Conservation (phyloP, 306 rosid genomes). For the Casuarina glauca region DNA sequence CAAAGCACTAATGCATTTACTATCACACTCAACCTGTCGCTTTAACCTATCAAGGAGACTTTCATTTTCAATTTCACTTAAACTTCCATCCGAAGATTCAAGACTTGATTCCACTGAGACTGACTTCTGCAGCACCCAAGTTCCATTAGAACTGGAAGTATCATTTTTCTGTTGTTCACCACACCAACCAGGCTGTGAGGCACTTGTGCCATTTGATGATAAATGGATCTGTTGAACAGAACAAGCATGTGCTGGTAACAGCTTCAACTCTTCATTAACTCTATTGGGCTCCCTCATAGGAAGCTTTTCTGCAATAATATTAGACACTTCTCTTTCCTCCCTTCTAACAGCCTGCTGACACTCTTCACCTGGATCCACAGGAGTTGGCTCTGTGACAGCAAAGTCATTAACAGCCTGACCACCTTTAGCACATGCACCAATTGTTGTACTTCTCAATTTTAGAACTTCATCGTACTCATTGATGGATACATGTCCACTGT, state of each 20-base stretch:
- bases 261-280: slow-evolving; percentile 41
- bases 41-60: slow-evolving; percentile 43
- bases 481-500: slow-evolving; percentile 27
- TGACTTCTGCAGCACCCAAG: slow-evolving; percentile 38
- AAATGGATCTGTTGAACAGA: slow-evolving; percentile 26
- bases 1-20: slow-evolving; percentile 51
- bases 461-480: slow-evolving; percentile 28
- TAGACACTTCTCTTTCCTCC: slow-evolving; percentile 37
- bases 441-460: slow-evolving; percentile 25
- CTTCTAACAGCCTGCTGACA: slow-evolving; percentile 18
- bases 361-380: slow-evolving; percentile 26
- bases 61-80: slow-evolving; percentile 75
- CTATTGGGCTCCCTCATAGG: slow-evolving; percentile 28
- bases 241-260: slow-evolving; percentile 17
- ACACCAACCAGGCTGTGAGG: slow-evolving; percentile 10
- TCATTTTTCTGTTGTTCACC: slow-evolving; percentile 37
- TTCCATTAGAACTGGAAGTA: slow-evolving; percentile 34
- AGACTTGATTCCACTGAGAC: slow-evolving; percentile 51
- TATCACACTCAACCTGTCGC: slow-evolving; percentile 58
- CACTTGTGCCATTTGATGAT: slow-evolving; percentile 32
- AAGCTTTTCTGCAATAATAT: slow-evolving; percentile 30
- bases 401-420: slow-evolving; percentile 29
- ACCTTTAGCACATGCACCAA: slow-evolving; percentile 29
- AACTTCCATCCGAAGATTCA: slow-evolving; percentile 57
- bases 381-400: slow-evolving; percentile 28